A percentile compares a stretch with the other conserved stretches of the same genome.
Evolutionary conservation across 2,329 filamentous ascomycete species (phyloP).

Genomic region (Scedosporium boydii): DNA sequence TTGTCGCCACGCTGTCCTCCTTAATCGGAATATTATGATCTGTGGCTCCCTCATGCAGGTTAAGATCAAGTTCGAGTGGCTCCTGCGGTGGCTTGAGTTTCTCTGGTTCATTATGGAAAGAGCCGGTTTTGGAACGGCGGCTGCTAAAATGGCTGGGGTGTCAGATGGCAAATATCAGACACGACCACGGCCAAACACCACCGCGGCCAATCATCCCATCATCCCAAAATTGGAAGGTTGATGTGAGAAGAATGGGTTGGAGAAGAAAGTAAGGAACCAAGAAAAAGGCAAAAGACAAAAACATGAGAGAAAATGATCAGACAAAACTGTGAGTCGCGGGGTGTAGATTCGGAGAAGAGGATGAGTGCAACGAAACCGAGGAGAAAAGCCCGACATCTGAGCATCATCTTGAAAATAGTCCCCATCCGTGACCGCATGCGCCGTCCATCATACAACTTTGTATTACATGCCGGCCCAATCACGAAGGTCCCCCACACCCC

Average conservation of each 20-base stretch:
- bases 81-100: not conserved
- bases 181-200: not conserved
- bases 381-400: not conserved
- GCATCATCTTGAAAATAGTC: not conserved
- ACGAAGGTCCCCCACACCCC: not conserved
- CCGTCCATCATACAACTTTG: conserved; percentile 5
- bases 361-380: not conserved
- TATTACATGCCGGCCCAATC: conserved; percentile 1
- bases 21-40: not conserved
- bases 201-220: not conserved
- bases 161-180: conserved; percentile 7
- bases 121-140: conserved; percentile 8
- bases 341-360: not conserved
- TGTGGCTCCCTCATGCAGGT: not conserved
- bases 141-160: conserved; percentile 6
- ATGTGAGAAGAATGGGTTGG: not conserved
- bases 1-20: not conserved
- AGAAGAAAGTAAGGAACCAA: not conserved
- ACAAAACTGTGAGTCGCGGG: not conserved
- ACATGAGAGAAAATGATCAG: not conserved
- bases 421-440: conserved; percentile 1
- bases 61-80: not conserved
- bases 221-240: not conserved
- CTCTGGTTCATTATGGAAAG: not conserved
- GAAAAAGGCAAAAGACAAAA: not conserved